Conservation (phyloP, 345 rosid genomes). For the Pelargonium nanum region DNA sequence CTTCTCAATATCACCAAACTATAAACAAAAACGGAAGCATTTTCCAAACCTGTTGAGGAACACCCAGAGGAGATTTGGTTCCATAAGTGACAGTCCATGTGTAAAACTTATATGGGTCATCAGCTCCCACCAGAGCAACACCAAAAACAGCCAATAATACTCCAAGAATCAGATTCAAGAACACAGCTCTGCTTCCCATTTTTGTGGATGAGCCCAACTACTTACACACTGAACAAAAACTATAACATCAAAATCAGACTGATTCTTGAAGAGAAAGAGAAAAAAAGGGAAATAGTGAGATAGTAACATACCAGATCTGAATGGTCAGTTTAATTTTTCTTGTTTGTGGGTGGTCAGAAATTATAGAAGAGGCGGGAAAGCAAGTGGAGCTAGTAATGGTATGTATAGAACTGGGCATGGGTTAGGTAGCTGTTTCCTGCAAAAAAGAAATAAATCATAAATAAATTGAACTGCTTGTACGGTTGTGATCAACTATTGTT, state of each 20-base stretch:
- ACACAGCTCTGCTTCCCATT: neutral
- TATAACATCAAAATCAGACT: neutral
- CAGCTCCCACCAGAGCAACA: constrained; percentile 44
- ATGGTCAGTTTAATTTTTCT: neutral
- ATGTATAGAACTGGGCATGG: neutral
- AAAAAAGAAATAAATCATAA: too few species aligned
- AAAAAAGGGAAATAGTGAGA: neutral
- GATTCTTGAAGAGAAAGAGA: neutral
- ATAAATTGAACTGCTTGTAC: neutral
- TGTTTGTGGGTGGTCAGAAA: neutral
- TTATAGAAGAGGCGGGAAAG: neutral
- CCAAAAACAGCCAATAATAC: constrained; percentile 39
- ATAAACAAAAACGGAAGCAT: neutral
- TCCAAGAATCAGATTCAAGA: constrained; percentile 24
- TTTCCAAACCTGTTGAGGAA: constrained; percentile 66
- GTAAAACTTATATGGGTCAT: constrained; percentile 66
- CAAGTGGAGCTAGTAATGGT: neutral
- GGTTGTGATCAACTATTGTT: neutral
- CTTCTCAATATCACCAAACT: constrained; percentile 5
- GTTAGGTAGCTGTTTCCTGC: neutral
- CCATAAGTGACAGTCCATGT: constrained; percentile 94
- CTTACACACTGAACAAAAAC: too few species aligned
- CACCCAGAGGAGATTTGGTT: constrained; percentile 63
- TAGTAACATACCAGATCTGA: neutral
- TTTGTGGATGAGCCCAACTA: neutral